Conservation (phyloP, 1,139 yeast species). For the Suhomyces choctaworum region DNA sequence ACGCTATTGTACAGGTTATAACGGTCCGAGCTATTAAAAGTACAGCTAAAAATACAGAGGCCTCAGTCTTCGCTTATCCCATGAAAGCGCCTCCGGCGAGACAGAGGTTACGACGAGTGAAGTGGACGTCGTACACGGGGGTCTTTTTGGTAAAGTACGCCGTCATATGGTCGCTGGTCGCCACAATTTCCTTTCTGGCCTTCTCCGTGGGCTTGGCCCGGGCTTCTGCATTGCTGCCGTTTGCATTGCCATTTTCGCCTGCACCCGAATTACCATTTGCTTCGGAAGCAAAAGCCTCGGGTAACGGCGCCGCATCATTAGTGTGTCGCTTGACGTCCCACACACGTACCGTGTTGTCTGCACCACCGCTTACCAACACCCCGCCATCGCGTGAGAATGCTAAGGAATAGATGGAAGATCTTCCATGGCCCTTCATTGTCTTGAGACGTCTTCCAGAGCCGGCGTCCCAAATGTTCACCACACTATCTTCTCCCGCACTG, state of each 20-base stretch:
- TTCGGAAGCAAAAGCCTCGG: slow-evolving; percentile 60
- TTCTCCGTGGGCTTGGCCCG: slow-evolving; percentile 29
- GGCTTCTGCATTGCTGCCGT: slow-evolving; percentile 16
- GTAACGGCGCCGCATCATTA: slow-evolving; percentile 75
- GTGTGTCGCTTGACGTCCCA: slow-evolving; percentile 95
- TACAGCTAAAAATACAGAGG: neutral
- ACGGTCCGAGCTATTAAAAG: neutral
- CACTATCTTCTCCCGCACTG: slow-evolving; percentile 90
- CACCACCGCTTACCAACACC: slow-evolving; percentile 87
- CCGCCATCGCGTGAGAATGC: slow-evolving; percentile 87
- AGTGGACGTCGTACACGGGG: slow-evolving; percentile 90
- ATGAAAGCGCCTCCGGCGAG: slow-evolving; percentile 87
- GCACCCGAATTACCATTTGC: slow-evolving; percentile 22
- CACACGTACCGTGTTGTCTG: slow-evolving; percentile 88
- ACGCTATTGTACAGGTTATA: neutral
- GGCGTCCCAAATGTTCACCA: slow-evolving; percentile 90
- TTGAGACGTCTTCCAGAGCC: slow-evolving; percentile 88
- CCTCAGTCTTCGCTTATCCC: slow-evolving; percentile 12
- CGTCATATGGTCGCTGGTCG: slow-evolving; percentile 88
- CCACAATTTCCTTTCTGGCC: slow-evolving; percentile 67
- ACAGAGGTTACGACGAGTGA: slow-evolving; percentile 86
- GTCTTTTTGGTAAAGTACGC: slow-evolving; percentile 93
- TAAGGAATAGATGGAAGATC: slow-evolving; percentile 80
- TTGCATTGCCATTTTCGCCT: slow-evolving; percentile 10
- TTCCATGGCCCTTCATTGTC: slow-evolving; percentile 87